These are phyloP conservation scores for Rutstroemia sp. DNA, from an alignment of 2,329 filamentous ascomycete genomes.

Conservation along the genomic window DNA sequence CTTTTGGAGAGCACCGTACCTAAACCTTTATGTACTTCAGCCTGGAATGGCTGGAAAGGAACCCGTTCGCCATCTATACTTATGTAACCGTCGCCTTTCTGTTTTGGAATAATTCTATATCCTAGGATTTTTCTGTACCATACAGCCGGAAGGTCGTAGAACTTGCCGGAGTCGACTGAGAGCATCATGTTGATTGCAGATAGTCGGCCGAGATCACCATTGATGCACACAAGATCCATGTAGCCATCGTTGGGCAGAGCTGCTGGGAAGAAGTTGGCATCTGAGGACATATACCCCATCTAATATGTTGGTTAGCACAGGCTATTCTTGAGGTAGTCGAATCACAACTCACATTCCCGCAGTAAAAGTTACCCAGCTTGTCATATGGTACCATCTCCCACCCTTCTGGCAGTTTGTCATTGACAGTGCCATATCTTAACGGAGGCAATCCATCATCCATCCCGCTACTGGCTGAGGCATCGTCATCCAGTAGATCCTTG, in stretches of 20 bases:
- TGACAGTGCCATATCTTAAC: conserved; percentile 72
- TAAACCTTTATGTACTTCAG: conserved; percentile 75
- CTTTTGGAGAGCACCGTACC: conserved; percentile 78
- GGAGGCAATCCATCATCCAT: conserved; percentile 53
- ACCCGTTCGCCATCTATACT: conserved; percentile 89
- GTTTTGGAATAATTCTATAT: conserved; percentile 73
- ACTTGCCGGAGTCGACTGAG: conserved; percentile 62
- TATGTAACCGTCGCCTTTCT: conserved; percentile 71
- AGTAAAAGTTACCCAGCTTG: conserved; percentile 86
- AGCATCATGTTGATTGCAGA: conserved; percentile 64
- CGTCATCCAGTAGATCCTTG: conserved; percentile 26
- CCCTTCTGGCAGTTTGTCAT: conserved; percentile 65
- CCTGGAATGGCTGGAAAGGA: conserved; percentile 85
- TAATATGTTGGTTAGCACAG: conserved; percentile 25
- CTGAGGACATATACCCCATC: conserved; percentile 87
- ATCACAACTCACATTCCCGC: conserved; percentile 62
- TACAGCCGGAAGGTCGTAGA: conserved; percentile 75
- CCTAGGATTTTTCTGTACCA: conserved; percentile 80
- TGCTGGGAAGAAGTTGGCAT: conserved; percentile 81
- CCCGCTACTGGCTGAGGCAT: conserved; percentile 26
- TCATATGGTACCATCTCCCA: conserved; percentile 72
- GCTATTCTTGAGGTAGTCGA: not conserved
- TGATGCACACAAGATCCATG: conserved; percentile 76
- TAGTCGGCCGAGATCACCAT: conserved; percentile 63
- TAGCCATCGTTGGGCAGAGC: conserved; percentile 76